Conservation (phyloP, 257 asterid genomes). For the Lycium barbarum region DNA sequence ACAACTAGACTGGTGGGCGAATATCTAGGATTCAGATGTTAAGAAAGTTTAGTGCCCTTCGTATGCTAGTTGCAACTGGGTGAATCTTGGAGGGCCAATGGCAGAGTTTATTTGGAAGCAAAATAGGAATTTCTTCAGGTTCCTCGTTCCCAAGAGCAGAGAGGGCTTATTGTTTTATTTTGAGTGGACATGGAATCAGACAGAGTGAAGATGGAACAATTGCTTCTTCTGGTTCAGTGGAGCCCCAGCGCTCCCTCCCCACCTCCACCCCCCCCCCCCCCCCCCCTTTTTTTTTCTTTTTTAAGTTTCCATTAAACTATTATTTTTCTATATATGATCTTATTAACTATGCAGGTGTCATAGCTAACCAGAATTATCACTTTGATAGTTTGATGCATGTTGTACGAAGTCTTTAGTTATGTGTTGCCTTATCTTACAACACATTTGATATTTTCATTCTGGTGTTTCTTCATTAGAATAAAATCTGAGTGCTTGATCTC, state of each 20-base stretch:
- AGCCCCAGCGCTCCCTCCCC: too few species aligned
- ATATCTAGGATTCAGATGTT: constrained; percentile 8
- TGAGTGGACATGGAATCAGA: constrained; percentile 5
- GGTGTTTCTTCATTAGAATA: neutral
- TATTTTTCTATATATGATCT: neutral
- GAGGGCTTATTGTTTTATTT: neutral
- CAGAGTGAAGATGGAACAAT: neutral
- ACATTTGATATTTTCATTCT: constrained; percentile 23
- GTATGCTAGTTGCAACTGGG: neutral
- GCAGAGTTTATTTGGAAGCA: constrained; percentile 7
- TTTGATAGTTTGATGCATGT: constrained; percentile 9
- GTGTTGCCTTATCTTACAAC: constrained; percentile 27
- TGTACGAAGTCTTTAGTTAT: constrained; percentile 22
- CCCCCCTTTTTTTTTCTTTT: constrained; percentile 18
- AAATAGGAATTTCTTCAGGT: constrained; percentile 1
- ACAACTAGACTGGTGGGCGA: neutral
- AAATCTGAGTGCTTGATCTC: constrained; percentile 31
- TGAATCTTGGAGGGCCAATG: neutral
- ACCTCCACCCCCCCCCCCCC: too few species aligned
- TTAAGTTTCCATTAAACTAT: constrained; percentile 2
- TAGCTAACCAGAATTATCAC: neutral
- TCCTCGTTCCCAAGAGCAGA: neutral
- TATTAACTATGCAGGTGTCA: neutral
- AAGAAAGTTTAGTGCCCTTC: neutral
- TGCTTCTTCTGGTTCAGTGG: constrained; percentile 5